Base-by-base conservation (phyloP, 331 rosid genomes). In the Malus hybrid region DNA sequence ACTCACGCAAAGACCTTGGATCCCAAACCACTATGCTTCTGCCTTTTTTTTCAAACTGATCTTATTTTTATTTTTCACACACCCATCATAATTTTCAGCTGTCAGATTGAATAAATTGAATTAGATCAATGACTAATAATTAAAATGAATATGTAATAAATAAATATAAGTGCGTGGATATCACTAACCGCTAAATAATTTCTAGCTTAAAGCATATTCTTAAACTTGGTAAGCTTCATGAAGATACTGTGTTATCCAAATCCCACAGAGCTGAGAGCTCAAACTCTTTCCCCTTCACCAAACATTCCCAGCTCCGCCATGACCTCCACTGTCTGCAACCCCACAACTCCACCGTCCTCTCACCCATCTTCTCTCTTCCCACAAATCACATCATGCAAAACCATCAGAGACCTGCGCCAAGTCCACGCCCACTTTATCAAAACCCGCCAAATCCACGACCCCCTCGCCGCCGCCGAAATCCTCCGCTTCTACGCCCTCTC, bases 391-490 rank as follows among this genome's bases (percentile, higher is more conserved):
- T 57, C 66, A 54, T 88, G 93, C 87, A 86, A 84, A 86, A 85
- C 86, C 83, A 50, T 84, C n/a, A 76, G 71, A 78, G 88, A 89
- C 71, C 39, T 92, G 65, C 85, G 74, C 79, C 96, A 88, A 88
- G 69, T 87, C 22, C 96, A 92, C 44, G 96, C 91, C 81, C 55
- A 66, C 59, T 65, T 83, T 72, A 88, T 92, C 80, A 88, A 92
- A 83, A 89, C 90, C 31, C 82, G 81, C 32, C 75, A 85, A 85
- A 81, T 85, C 69, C 89, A 86, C 64, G 89, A 92, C 79, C 86
- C 86, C 36, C 84, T 82, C 18, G 77, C 87, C 13, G 84, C 93
- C 20, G 87, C 93, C 61, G 89, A 90, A 64, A 65, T 92, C 31
- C 90, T 90, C 42, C 85, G 77, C 66, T 86, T 80, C 67, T 79